Evolutionary conservation across 805 yeast species (phyloP).

Genomic region (Lipomyces yamadae): DNA sequence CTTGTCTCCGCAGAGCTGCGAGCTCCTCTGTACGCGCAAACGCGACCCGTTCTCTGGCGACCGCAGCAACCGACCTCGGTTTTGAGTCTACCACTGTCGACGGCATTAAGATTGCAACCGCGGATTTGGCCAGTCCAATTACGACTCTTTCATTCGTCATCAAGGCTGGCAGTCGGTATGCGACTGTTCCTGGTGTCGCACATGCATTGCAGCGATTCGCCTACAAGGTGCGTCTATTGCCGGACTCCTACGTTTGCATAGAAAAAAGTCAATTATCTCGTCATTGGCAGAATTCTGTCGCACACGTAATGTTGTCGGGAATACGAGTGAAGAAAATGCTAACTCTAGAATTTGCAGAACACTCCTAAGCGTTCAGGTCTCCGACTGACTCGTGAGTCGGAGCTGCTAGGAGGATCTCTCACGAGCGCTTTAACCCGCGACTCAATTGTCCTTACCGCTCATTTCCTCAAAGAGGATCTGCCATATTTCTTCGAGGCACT

Average conservation of each 20-base stretch:
- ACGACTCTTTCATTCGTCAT: constrained; percentile 80
- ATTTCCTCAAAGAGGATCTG: constrained; percentile 82
- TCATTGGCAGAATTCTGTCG: too few relatives aligned
- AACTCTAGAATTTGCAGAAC: constrained; percentile 52
- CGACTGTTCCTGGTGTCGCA: constrained; percentile 73
- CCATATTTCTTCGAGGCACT: constrained; percentile 90
- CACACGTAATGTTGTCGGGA: too few relatives aligned
- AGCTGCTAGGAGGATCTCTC: constrained; percentile 86
- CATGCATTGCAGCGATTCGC: constrained; percentile 84
- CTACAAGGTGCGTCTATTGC: constrained; percentile 50
- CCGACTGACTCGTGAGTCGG: constrained; percentile 92
- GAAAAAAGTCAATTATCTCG: neutral
- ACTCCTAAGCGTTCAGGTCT: constrained; percentile 83
- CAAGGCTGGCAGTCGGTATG: constrained; percentile 82
- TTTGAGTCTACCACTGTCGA: constrained; percentile 47
- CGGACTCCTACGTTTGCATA: neutral
- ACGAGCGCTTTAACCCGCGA: constrained; percentile 78
- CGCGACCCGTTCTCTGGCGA: constrained; percentile 40
- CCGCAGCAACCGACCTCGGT: constrained; percentile 42
- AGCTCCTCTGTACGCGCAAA: constrained; percentile 16
- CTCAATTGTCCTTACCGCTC: constrained; percentile 75
- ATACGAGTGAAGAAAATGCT: neutral
- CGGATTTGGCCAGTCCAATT: constrained; percentile 62
- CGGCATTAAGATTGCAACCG: constrained; percentile 57
- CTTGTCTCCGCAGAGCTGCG: constrained; percentile 16